Evolutionary conservation across 192 early-diverging fungal genomes (phyloP).

Genomic region (Coemansia sp.): DNA sequence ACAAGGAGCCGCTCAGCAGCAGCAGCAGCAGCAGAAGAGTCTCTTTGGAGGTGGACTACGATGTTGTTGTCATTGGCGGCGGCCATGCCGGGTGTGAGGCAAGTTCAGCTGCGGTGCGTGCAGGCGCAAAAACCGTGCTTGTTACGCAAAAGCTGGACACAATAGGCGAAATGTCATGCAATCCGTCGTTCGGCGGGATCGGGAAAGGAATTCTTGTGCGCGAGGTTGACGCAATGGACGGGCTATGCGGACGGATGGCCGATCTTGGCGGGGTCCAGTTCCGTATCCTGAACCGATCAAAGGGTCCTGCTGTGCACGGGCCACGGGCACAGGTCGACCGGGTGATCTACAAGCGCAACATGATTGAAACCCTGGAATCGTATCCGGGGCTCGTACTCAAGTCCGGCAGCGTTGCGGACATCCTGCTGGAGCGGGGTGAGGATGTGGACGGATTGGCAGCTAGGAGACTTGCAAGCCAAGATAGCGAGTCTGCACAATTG

Average conservation of each 20-base stretch:
- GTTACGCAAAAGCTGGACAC: slow-evolving; percentile 75
- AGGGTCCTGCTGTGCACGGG: slow-evolving; percentile 81
- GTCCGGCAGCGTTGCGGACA: slow-evolving; percentile 70
- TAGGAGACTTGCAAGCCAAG: slow-evolving; percentile 34
- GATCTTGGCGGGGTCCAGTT: slow-evolving; percentile 82
- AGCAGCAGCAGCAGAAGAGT: neutral
- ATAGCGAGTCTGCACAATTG: slow-evolving; percentile 23
- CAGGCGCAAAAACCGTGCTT: slow-evolving; percentile 70
- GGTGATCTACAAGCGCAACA: slow-evolving; percentile 71
- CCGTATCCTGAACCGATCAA: slow-evolving; percentile 75
- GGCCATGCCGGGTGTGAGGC: slow-evolving; percentile 86
- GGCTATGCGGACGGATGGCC: slow-evolving; percentile 76
- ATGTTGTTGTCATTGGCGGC: slow-evolving; percentile 82
- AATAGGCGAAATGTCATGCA: slow-evolving; percentile 87
- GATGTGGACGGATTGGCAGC: slow-evolving; percentile 23
- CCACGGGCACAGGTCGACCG: slow-evolving; percentile 83
- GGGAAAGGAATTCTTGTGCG: slow-evolving; percentile 80
- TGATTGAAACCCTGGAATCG: slow-evolving; percentile 62
- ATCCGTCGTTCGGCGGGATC: slow-evolving; percentile 83
- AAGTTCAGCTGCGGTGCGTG: slow-evolving; percentile 71
- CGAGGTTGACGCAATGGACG: slow-evolving; percentile 82
- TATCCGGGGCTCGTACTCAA: slow-evolving; percentile 71
- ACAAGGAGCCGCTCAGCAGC: neutral
- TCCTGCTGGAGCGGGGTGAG: slow-evolving; percentile 58
- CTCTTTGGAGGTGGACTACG: slow-evolving; percentile 25